Conservation (phyloP, 495 filamentous ascomycete species). For the Friedmanniomyces endolithicus region DNA sequence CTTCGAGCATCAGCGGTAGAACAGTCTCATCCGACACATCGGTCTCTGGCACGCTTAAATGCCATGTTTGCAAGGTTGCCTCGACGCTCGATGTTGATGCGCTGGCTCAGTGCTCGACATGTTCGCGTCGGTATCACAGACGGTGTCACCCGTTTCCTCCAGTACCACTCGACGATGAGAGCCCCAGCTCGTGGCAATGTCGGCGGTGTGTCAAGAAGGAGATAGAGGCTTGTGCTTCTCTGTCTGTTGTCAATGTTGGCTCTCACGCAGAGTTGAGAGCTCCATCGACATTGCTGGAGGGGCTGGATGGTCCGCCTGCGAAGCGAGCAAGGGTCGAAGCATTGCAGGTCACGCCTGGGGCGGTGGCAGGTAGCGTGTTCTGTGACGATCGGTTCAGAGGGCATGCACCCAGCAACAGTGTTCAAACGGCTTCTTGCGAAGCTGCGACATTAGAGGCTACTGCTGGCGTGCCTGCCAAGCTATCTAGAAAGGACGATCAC, state of each 20-base stretch:
- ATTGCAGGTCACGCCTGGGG: background rate
- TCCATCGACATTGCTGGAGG: background rate
- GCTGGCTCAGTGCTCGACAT: constrained; percentile 12
- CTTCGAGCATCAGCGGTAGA: constrained; percentile 8
- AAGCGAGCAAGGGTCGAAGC: background rate
- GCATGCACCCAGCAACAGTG: too few relatives aligned
- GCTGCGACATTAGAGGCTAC: too few relatives aligned
- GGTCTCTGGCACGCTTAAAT: constrained; percentile 2
- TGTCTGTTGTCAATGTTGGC: too few relatives aligned
- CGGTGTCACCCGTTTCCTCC: constrained; percentile 15
- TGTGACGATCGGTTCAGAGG: too few relatives aligned
- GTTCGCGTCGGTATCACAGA: constrained; percentile 18
- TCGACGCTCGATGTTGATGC: constrained; percentile 5
- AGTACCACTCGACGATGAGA: background rate
- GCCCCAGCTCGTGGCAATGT: constrained; percentile 14
- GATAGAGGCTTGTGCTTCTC: background rate
- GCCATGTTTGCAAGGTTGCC: constrained; percentile 17
- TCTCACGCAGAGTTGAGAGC: background rate
- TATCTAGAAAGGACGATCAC: background rate
- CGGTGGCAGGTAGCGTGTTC: too few relatives aligned
- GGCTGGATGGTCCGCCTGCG: background rate
- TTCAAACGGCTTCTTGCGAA: too few relatives aligned
- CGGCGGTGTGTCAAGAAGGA: constrained; percentile 14
- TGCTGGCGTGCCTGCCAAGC: too few relatives aligned
- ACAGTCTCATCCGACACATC: constrained; percentile 6